Base-by-base conservation (phyloP, 2,329 filamentous ascomycete genomes). In the Penicillium brevicompactum region DNA sequence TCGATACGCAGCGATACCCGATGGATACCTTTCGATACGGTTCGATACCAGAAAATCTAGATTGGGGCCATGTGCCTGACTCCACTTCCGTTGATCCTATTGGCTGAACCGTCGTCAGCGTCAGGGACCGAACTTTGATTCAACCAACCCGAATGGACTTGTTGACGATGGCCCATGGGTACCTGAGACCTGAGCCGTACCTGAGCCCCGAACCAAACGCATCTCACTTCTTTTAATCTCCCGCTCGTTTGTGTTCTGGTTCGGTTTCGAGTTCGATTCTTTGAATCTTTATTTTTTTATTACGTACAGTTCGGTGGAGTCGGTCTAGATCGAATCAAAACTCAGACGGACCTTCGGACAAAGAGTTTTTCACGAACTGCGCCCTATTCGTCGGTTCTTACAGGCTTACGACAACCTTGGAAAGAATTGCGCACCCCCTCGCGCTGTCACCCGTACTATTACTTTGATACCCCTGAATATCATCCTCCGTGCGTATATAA, bases 301-400 rank as follows among this genome's bases (percentile, higher is more conserved):
- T 27, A 27, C 24, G 24, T 27, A 27, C 24, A 27, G 7, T 22
- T 24, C 8, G 13, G 50, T 53, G 51, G 51, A 14, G 45, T 30
- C 3, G 51, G 38, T 43, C 51, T 53, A 53, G 51, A 53, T 53
- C 51, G 38, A 53, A 53, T 53, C 45, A 53, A 2, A 43, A 21
- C 10, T 24, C 27, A 48, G 24, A 32, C 16, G 14, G 21, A 48
- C 13, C 16, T 16, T 49, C 45, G 50, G 44, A 21, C 43, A 30
- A 37, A 49, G 40, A 49, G 13, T 24, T 37, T 53, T 48, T 48
- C 27, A 42, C 18, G 38, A 41, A 27, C 22, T 30, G 27, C 24
- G 34, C 10, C 13, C n/a, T n/a, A 21, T 9, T 48, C n/a, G 21
- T 37, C 38, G 38, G 38, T 6, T 14, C 37, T 27, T 27, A 38